Percentiles rank a stretch among this genome's conserved stretches.
phyloP scores from a whole-genome alignment of 305 asterid species.

The Euphrasia arctica region DNA sequence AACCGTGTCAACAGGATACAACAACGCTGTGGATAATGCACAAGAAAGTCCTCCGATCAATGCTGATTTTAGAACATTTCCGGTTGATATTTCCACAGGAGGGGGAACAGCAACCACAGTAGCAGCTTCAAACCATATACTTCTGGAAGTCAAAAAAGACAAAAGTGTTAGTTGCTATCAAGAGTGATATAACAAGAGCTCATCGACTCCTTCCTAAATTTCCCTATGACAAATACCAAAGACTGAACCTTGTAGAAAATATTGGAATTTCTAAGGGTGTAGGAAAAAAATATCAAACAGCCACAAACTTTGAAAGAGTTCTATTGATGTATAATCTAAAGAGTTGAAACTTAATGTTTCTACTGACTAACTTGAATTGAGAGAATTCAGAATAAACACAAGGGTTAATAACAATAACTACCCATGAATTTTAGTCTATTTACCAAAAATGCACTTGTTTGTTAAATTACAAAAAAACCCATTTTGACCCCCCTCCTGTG shows the following conservation, averaged over 20 bases:
- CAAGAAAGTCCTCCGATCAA: conserved; percentile 92
- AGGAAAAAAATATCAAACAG: conserved; percentile 21
- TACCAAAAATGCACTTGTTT: neutral
- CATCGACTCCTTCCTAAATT: conserved; percentile 50
- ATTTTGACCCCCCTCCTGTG: neutral
- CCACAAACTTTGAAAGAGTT: conserved; percentile 2
- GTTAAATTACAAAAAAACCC: neutral
- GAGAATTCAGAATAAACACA: conserved; percentile 12
- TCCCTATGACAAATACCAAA: conserved; percentile 52
- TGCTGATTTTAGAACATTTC: conserved; percentile 90
- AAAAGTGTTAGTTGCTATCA: conserved; percentile 17
- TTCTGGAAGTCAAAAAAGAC: conserved; percentile 38
- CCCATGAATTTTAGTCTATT: neutral
- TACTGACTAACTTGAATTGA: conserved; percentile 26
- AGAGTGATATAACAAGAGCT: conserved; percentile 11
- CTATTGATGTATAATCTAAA: neutral
- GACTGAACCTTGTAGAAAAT: conserved; percentile 1
- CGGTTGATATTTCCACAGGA: conserved; percentile 74
- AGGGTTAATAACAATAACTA: neutral
- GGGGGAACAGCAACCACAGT: conserved; percentile 96
- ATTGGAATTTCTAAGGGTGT: conserved; percentile 4
- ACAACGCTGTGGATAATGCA: conserved; percentile 82
- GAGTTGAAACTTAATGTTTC: neutral
- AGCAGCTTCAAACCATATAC: conserved; percentile 96
- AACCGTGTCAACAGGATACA: conserved; percentile 89